Conservation (phyloP, 2,329 filamentous ascomycete species). For the Neonectria magnoliae region DNA sequence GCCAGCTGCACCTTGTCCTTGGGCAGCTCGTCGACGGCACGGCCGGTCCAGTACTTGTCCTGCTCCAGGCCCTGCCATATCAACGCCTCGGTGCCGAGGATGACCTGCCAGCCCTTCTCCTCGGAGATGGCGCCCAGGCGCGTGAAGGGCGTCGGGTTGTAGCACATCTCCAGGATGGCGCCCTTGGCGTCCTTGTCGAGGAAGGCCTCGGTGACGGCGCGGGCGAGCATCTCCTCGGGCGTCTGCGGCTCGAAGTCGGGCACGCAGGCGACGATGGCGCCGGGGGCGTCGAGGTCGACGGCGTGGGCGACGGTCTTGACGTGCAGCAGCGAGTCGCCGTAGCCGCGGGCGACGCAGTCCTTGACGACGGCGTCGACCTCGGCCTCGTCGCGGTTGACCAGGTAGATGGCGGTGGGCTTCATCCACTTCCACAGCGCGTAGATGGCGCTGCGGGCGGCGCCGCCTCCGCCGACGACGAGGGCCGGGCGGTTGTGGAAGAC, state of each 20-base stretch:
- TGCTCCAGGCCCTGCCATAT: constrained; percentile 83
- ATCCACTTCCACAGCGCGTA: constrained; percentile 79
- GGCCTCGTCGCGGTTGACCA: constrained; percentile 76
- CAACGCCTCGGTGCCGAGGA: constrained; percentile 79
- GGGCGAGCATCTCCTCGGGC: constrained; percentile 67
- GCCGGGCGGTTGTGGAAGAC: constrained; percentile 69
- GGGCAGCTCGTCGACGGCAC: constrained; percentile 61
- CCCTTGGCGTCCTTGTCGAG: constrained; percentile 65
- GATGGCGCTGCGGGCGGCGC: constrained; percentile 80
- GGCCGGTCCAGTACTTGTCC: constrained; percentile 72
- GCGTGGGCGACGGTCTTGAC: constrained; percentile 72
- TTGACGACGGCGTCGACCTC: constrained; percentile 75
- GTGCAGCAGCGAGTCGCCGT: constrained; percentile 68
- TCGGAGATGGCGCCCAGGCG: constrained; percentile 70
- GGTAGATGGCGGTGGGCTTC: constrained; percentile 74
- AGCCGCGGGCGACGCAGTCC: constrained; percentile 69
- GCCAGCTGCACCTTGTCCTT: constrained; percentile 38
- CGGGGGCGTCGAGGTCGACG: constrained; percentile 64
- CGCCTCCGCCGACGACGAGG: constrained; percentile 80
- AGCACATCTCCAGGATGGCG: constrained; percentile 84
- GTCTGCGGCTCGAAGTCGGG: constrained; percentile 79
- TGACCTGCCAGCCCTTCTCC: constrained; percentile 74
- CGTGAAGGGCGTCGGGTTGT: constrained; percentile 78
- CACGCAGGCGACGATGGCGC: constrained; percentile 77
- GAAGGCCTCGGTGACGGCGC: constrained; percentile 63